A percentile compares a stretch with the other conserved stretches of the same genome.
phyloP scores from a whole-genome alignment of 305 asterid genomes.

The Fraxinus angustifolia region DNA sequence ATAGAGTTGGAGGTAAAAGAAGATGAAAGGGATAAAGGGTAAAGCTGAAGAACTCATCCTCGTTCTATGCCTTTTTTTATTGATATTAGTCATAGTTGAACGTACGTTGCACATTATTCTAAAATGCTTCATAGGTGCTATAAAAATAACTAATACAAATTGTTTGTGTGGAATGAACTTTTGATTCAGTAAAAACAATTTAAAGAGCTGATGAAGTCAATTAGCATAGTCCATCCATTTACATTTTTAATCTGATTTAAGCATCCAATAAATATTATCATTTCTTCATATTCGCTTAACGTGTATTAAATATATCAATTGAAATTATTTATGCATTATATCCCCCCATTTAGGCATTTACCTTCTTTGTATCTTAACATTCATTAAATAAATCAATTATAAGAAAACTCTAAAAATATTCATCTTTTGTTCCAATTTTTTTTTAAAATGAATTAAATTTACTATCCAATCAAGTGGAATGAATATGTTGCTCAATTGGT shows the following conservation, averaged over 20 bases:
- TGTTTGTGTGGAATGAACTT: neutral
- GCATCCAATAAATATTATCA: neutral
- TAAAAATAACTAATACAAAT: neutral
- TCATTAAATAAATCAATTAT: neutral
- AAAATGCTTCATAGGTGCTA: neutral
- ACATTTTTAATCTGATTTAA: neutral
- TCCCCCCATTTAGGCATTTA: neutral
- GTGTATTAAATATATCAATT: neutral
- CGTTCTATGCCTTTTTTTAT: constrained; percentile 4
- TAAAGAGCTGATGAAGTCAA: neutral
- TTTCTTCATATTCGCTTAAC: neutral
- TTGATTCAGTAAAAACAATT: neutral
- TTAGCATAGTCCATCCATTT: neutral
- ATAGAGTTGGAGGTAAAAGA: neutral
- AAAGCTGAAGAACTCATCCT: neutral
- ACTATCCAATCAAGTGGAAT: neutral
- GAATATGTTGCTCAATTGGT: too few species aligned
- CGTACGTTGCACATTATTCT: neutral
- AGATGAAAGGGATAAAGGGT: constrained; percentile 5
- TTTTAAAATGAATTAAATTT: too few species aligned
- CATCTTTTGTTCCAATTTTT: neutral
- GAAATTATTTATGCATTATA: neutral
- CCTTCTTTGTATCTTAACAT: neutral
- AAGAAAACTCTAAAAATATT: neutral
- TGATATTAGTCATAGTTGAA: neutral